Evolutionary conservation across 2,329 filamentous ascomycete species (phyloP).

Genomic region (Beauveria brongniartii): DNA sequence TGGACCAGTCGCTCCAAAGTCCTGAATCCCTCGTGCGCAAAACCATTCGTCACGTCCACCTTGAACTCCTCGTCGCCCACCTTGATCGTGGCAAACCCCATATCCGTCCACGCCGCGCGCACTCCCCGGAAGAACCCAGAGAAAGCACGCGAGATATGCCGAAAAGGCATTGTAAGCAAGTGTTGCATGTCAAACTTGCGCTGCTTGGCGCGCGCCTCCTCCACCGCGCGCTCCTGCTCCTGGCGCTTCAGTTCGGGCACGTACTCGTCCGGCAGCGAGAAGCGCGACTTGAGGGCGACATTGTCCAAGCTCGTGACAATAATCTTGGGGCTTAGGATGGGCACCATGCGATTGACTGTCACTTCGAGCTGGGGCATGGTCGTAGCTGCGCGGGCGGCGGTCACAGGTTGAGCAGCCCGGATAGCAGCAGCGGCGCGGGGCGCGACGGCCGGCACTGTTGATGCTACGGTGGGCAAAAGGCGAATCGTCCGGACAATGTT

Average conservation of each 20-base stretch:
- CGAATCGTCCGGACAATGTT: conserved; percentile 51
- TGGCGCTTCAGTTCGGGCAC: conserved; percentile 27
- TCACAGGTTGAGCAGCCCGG: conserved; percentile 7
- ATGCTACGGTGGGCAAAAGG: conserved; percentile 35
- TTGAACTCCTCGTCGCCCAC: conserved; percentile 44
- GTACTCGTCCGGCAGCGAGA: conserved; percentile 30
- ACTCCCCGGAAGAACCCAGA: conserved; percentile 36
- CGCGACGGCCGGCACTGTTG: not conserved
- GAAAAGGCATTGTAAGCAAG: conserved; percentile 49
- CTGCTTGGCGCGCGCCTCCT: conserved; percentile 29
- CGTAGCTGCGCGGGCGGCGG: conserved; percentile 12
- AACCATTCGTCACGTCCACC: conserved; percentile 49
- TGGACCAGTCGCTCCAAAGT: conserved; percentile 48
- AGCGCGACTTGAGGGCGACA: conserved; percentile 28
- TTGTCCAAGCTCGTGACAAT: conserved; percentile 28
- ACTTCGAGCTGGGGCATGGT: conserved; percentile 43
- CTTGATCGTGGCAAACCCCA: conserved; percentile 45
- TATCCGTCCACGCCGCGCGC: conserved; percentile 44
- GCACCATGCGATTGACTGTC: conserved; percentile 40
- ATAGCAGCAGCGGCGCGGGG: conserved; percentile 12
- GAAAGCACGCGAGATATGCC: conserved; percentile 37
- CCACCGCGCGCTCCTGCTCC: conserved; percentile 27
- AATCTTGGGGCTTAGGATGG: conserved; percentile 37
- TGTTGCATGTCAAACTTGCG: conserved; percentile 47
- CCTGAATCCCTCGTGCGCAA: conserved; percentile 50